Percentiles rank a stretch among this genome's conserved stretches.
Conservation (phyloP, 202 grass and related monocot genomes). For the Zoysia matrella region DNA sequence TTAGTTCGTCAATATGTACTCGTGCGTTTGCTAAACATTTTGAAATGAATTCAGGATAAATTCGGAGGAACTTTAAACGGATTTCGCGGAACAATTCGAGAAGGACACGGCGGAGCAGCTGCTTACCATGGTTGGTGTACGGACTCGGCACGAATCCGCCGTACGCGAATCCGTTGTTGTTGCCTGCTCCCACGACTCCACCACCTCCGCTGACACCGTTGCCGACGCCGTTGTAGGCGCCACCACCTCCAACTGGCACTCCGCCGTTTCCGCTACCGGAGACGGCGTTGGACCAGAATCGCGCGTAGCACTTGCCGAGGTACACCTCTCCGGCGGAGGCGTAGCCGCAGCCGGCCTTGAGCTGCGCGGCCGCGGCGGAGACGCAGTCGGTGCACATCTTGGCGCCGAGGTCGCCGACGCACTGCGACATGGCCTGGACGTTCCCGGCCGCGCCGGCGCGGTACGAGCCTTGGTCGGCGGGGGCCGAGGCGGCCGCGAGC, state of each 20-base stretch:
- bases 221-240: background rate
- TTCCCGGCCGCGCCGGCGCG: slow-evolving; percentile 67
- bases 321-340: slow-evolving; percentile 74
- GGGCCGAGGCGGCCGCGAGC: slow-evolving; percentile 46
- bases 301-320: slow-evolving; percentile 94
- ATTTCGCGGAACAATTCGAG: background rate
- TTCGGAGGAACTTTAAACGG: background rate
- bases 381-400: slow-evolving; percentile 83
- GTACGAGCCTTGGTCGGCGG: slow-evolving; percentile 35
- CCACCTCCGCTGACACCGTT: background rate
- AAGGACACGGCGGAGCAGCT: background rate
- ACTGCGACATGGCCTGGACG: slow-evolving; percentile 96
- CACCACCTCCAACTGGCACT: slow-evolving; percentile 10
- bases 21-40: background rate
- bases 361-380: slow-evolving; percentile 58
- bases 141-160: slow-evolving; percentile 49
- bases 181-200: background rate
- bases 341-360: slow-evolving; percentile 67
- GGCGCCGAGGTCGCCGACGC: slow-evolving; percentile 71
- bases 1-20: background rate
- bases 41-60: background rate
- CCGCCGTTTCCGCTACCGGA: background rate
- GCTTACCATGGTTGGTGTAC: slow-evolving; percentile 55
- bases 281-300: slow-evolving; percentile 82
- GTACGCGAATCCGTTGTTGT: slow-evolving; percentile 39